These are phyloP conservation scores for Penicillium samsonianum DNA, from an alignment of 495 filamentous ascomycete genomes.

Conservation along the genomic window DNA sequence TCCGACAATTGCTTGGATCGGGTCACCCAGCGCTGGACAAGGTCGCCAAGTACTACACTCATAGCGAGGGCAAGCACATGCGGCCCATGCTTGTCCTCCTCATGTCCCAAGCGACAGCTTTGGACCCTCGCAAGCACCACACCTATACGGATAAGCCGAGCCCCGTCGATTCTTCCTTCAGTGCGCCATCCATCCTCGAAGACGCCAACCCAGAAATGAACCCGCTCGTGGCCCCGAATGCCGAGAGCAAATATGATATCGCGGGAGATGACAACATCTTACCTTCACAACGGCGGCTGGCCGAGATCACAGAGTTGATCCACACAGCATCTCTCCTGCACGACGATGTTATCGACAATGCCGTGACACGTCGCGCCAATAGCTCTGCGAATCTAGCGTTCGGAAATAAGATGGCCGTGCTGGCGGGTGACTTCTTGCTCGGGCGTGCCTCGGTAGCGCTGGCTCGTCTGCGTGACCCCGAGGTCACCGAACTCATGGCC, in stretches of 20 bases:
- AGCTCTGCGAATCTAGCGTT: constrained; percentile 91
- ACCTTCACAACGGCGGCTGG: constrained; percentile 87
- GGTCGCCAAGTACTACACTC: constrained; percentile 98
- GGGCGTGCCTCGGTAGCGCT: constrained; percentile 92
- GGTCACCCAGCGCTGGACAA: constrained; percentile 92
- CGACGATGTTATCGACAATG: constrained; percentile 97
- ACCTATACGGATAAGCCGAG: constrained; percentile 38
- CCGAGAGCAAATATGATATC: constrained; percentile 50
- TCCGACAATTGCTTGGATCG: constrained; percentile 82
- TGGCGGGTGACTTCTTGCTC: constrained; percentile 93
- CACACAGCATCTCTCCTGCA: constrained; percentile 95
- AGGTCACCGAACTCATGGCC: constrained; percentile 90
- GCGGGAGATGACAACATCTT: constrained; percentile 72
- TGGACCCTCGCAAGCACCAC: constrained; percentile 63
- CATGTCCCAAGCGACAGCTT: constrained; percentile 89
- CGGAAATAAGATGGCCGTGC: constrained; percentile 97
- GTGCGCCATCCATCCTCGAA: constrained; percentile 68
- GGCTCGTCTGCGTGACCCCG: constrained; percentile 84
- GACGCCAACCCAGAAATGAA: constrained; percentile 78
- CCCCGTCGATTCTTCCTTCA: constrained; percentile 76
- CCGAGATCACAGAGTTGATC: constrained; percentile 95
- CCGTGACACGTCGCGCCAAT: constrained; percentile 74
- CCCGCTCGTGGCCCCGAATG: constrained; percentile 49
- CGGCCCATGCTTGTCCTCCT: constrained; percentile 90
- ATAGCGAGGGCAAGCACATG: constrained; percentile 93